These are phyloP conservation scores for Cunninghamia lanceolata DNA, from an alignment of 75 land plant species.

Conservation along the genomic window DNA sequence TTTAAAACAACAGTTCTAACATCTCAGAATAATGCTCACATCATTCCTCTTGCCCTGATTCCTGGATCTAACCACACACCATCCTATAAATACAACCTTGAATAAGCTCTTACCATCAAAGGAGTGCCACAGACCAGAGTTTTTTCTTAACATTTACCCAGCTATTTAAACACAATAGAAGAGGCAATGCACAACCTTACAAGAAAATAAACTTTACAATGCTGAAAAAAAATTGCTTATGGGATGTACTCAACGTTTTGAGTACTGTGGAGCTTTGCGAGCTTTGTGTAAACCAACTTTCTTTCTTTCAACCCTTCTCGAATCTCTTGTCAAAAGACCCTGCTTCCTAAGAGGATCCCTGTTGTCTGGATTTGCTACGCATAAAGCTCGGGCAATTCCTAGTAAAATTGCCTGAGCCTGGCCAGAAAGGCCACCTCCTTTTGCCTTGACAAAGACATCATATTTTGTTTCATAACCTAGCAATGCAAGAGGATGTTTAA, in stretches of 20 bases:
- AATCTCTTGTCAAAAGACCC: constrained; percentile 88
- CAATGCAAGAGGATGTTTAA: constrained; percentile 69
- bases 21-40: neutral
- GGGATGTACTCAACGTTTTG: constrained; percentile 74
- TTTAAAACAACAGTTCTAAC: constrained; percentile 4
- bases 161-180: neutral
- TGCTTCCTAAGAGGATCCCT: constrained; percentile 64
- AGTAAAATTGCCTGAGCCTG: constrained; percentile 95
- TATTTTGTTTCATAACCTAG: constrained; percentile 78
- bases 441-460: constrained; percentile 91
- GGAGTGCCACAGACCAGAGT: neutral
- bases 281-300: constrained; percentile 90
- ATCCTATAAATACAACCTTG: neutral
- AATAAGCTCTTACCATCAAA: neutral
- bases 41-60: neutral
- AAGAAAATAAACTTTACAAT: neutral
- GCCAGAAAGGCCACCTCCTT: constrained; percentile 94
- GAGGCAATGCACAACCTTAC: constrained; percentile 1
- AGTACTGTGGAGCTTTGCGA: constrained; percentile 89
- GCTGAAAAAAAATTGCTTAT: neutral
- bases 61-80: neutral
- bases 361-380: constrained; percentile 67
- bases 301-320: constrained; percentile 91
- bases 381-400: constrained; percentile 85
- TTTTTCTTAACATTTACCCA: neutral